These are phyloP conservation scores for Nicotiana obtusifolia DNA, from an alignment of 257 asterid genomes.

Conservation along the genomic window DNA sequence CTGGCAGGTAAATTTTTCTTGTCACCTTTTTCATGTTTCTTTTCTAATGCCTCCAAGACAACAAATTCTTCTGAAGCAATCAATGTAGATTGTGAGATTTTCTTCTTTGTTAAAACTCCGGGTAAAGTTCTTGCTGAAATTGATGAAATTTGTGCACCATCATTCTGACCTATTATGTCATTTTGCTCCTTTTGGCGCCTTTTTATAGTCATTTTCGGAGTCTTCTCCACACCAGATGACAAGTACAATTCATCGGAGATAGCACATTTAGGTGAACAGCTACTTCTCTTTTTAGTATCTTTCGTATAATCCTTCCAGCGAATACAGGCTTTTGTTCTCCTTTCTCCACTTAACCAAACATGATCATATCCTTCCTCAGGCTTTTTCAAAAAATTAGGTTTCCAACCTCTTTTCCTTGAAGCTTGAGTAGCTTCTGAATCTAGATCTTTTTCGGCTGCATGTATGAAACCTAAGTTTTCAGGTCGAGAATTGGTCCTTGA, in stretches of 20 bases:
- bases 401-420: constrained; percentile 13
- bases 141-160: neutral
- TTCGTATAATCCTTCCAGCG: constrained; percentile 1
- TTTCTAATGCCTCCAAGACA: constrained; percentile 1
- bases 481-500: neutral
- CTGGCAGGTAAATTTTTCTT: constrained; percentile 1
- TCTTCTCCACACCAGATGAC: neutral
- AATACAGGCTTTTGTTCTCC: neutral
- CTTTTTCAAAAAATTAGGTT: constrained; percentile 10
- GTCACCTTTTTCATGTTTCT: neutral
- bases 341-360: constrained; percentile 7
- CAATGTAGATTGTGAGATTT: neutral
- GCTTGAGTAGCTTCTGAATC: neutral
- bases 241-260: neutral
- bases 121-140: constrained; percentile 1
- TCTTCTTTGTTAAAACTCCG: neutral
- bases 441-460: neutral
- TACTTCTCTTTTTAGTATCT: constrained; percentile 8
- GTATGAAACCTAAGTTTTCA: neutral
- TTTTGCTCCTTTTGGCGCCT: neutral
- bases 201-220: neutral
- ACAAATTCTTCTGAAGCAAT: constrained; percentile 2
- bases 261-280: constrained; percentile 1
- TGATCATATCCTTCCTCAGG: constrained; percentile 20
- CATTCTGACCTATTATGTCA: neutral